Base-by-base conservation (phyloP, 2,329 filamentous ascomycete species). In the Fusarium chaquense region DNA sequence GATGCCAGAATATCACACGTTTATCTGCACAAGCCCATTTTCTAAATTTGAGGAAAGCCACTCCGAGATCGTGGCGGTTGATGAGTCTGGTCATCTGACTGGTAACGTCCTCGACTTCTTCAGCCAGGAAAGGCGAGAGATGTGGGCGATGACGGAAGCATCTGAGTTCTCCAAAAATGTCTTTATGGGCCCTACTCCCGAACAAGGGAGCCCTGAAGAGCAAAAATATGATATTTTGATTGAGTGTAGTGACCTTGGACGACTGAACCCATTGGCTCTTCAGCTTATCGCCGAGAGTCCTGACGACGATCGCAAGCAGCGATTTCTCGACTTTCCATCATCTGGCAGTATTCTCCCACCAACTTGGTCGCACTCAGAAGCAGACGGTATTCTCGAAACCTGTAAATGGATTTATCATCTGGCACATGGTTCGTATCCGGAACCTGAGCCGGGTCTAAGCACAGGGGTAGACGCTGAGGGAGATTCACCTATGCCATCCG, bases 291-390 rank as follows among this genome's bases (percentile, higher is more conserved):
- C 89, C 32, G 86, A 91, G 71, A 81, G 86, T 61, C 75, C 86
- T 1, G 79, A 85, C 46, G 81, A 83, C 15, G 80, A 81, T 8
- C 74, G 74, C 36, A 77, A 75, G 35, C 75, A 76, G 30, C 73
- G 67, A 7, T 76, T 76, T 28, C 75, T 80, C n/a, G 92, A 97
- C 70, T 98, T 98, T 66, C 95, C 95, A 1, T 96, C 94, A 0
- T 98, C 95, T 2, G 96, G 96, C n/a, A 97, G 93, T 74, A 92
- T 98, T 58, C 85, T 95, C 74, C 91, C 93, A 4, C 92, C 94
- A 3, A 92, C 91, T 0, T 97, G 92, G 87, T 93, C 91, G 2
- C 92, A 94, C 63, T 84, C 86, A 11, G 95, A 98, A 79, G 89
- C 93, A 2, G 93, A 97, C 76, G 92, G 90, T 28, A 90, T 98